Conservation (phyloP, 192 early-diverging fungal genomes). For the Phycomyces blakesleeanus region DNA sequence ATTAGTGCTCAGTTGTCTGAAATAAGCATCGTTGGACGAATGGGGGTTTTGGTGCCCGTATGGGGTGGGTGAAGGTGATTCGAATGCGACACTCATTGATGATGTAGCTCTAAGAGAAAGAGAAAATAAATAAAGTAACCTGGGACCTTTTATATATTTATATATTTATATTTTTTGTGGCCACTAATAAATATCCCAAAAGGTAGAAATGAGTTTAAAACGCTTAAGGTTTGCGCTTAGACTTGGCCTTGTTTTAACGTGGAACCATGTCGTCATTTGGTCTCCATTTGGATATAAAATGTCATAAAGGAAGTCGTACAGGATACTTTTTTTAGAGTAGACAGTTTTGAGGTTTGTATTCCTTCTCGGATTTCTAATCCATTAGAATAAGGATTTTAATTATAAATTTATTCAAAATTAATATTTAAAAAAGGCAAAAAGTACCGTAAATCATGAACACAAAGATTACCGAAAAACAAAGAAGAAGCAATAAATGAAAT, state of each 20-base stretch:
- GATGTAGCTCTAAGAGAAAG: not conserved
- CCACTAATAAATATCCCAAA: not conserved
- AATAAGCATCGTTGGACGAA: not conserved
- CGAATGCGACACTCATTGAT: conserved; percentile 11
- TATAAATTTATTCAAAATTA: too few relatives aligned
- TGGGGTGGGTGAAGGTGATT: conserved; percentile 13
- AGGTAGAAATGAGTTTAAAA: not conserved
- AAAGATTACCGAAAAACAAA: too few relatives aligned
- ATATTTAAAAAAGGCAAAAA: too few relatives aligned
- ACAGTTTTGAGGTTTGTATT: too few relatives aligned
- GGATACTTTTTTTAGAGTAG: not conserved
- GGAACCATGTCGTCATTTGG: not conserved
- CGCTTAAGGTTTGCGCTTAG: not conserved
- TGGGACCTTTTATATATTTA: not conserved
- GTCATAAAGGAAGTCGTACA: not conserved
- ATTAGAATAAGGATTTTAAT: too few relatives aligned
- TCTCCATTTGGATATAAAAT: not conserved
- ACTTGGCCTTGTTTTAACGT: not conserved
- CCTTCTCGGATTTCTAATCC: too few relatives aligned
- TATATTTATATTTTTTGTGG: not conserved
- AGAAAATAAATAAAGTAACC: not conserved
- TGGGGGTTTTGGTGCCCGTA: not conserved
- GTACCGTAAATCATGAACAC: too few relatives aligned
- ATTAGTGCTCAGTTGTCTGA: conserved; percentile 7
- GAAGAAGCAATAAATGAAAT: too few relatives aligned